Percentiles rank a stretch among this genome's conserved stretches.
Conservation (phyloP, 2,329 filamentous ascomycete genomes). For the Bisporella sp. region DNA sequence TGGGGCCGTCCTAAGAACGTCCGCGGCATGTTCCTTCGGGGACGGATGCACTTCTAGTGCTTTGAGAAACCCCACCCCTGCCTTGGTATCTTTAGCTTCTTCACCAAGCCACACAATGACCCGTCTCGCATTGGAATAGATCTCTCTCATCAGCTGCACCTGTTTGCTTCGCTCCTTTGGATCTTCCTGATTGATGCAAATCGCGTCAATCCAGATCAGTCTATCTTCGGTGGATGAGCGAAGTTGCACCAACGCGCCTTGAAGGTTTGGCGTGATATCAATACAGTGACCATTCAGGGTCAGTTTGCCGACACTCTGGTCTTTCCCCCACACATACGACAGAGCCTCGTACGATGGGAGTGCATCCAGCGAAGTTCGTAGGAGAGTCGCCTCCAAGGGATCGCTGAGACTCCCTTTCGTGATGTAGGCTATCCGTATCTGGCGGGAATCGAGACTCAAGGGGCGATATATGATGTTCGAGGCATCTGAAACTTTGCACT, state of each 20-base stretch:
- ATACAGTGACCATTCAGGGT: not conserved
- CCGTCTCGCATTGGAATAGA: not conserved
- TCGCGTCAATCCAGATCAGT: too few species aligned
- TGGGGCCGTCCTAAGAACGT: not conserved
- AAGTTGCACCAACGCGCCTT: not conserved
- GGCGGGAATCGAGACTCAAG: not conserved
- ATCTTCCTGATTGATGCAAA: too few species aligned
- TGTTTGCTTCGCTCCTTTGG: not conserved
- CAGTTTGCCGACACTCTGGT: not conserved
- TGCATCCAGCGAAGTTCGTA: not conserved
- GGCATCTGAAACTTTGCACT: not conserved
- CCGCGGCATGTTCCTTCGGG: not conserved
- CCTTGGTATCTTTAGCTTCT: not conserved
- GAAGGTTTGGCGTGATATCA: not conserved
- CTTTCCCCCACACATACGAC: not conserved
- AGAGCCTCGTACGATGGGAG: not conserved
- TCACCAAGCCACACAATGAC: not conserved
- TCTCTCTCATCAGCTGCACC: not conserved
- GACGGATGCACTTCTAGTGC: not conserved
- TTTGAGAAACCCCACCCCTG: not conserved
- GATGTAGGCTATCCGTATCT: not conserved
- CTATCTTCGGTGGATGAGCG: not conserved
- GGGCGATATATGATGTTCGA: not conserved
- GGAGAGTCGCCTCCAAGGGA: not conserved
- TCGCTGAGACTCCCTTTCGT: not conserved